Evolutionary conservation across 2,329 filamentous ascomycete genomes (phyloP).

Genomic region (Fusarium veterinarium): DNA sequence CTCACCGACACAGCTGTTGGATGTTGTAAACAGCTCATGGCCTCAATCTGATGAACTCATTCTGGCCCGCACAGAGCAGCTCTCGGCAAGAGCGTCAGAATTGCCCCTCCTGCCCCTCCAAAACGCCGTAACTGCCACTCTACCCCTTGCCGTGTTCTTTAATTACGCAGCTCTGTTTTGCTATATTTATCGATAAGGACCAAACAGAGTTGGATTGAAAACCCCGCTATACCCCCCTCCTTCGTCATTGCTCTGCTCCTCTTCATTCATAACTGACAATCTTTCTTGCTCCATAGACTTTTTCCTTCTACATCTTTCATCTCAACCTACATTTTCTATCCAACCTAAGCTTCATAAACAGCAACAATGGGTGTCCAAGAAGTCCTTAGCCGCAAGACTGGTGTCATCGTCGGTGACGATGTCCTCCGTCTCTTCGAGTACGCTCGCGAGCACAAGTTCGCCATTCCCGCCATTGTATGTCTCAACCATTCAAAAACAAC

Average conservation of each 20-base stretch:
- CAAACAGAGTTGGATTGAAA: conserved; percentile 37
- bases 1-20: conserved; percentile 41
- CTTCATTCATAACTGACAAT: conserved; percentile 40
- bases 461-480: conserved; percentile 80
- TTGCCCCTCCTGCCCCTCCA: conserved; percentile 33
- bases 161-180: conserved; percentile 14
- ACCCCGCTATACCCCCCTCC: conserved; percentile 41
- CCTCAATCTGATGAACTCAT: conserved; percentile 39
- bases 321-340: conserved; percentile 31
- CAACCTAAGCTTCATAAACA: conserved; percentile 36
- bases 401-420: conserved; percentile 66
- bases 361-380: conserved; percentile 54
- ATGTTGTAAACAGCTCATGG: conserved; percentile 42
- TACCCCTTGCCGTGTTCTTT: conserved; percentile 29
- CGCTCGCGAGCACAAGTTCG: conserved; percentile 86
- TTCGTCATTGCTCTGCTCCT: conserved; percentile 37
- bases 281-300: conserved; percentile 41
- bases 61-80: conserved; percentile 35
- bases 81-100: conserved; percentile 32
- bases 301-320: conserved; percentile 28
- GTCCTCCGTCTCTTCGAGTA: conserved; percentile 82
- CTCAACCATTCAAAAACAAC: background rate
- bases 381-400: conserved; percentile 63
- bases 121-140: conserved; percentile 15
- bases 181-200: conserved; percentile 43